Base-by-base conservation (phyloP, 345 rosid species). In the Cardamine occulta region DNA sequence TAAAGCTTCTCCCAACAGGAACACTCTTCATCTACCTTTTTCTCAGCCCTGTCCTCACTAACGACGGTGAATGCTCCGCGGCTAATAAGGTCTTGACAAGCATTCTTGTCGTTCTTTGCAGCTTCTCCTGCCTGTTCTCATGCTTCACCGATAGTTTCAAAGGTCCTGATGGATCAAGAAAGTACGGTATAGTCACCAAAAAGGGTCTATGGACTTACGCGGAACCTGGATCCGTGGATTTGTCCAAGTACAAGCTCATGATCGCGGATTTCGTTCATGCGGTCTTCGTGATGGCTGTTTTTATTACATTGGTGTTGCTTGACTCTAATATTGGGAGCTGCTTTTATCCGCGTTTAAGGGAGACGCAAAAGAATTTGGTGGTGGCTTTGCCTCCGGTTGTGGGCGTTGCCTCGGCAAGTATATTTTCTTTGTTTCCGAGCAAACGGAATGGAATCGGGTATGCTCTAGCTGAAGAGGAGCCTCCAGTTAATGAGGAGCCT, bases 1-100 rank as follows among this genome's bases (percentile, higher is more conserved):
- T 93, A 74, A 89, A 84, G 86, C 88, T 91, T 58, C 97, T 93
- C 37, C 98, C 98, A 0, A 89, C 97, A 11, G 98, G 97, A 72
- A 91, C 93, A 1, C 92, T 91, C 68, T 93, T 93, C 77, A 15
- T 84, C 51, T 93, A 84, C 80, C 96, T 87, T 53, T 86, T 89
- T 85, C 97, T 93, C 10, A 89, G 82, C 84, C 97, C 98, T 39
- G 56, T 91, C 42, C 21, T 91, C 32, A 80, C 96, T 84, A 85
- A 93, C 84, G 83, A 76, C 9, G 98, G 97, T 23, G 68, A 78
- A 2, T 93, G 98, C 70, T 61, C 64, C 68, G 31, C 85, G 15
- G 2, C 48, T 44, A 84, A 91, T 80, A 87, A 88, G 82, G 82
- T 80, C 81, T 61, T 91, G 15, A 78, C 85, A 1, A 79, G 84